Evolutionary conservation across 2,329 filamentous ascomycete species (phyloP).

Genomic region (Colletotrichum sp.): DNA sequence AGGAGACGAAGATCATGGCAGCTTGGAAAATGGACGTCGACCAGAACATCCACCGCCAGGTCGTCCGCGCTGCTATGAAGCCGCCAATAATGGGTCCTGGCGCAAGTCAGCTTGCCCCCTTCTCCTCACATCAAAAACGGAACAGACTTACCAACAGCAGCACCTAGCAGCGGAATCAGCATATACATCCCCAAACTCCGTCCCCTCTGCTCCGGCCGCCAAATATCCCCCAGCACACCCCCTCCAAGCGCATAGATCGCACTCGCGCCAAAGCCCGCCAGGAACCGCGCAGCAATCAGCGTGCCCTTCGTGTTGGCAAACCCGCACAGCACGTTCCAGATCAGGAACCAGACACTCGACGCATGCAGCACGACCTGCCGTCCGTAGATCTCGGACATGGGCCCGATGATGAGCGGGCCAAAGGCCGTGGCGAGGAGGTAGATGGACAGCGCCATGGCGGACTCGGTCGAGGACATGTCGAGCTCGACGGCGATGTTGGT

Average conservation of each 20-base stretch:
- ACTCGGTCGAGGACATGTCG: conserved; percentile 50
- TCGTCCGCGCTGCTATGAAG: background rate
- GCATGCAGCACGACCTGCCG: background rate
- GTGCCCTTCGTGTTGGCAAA: background rate
- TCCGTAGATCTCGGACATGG: background rate
- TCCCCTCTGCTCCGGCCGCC: background rate
- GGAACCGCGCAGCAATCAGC: background rate
- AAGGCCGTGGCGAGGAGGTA: conserved; percentile 35
- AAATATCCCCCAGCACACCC: background rate
- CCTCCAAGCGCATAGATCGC: background rate
- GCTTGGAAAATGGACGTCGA: background rate
- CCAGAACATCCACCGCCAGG: background rate
- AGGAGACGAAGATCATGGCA: background rate
- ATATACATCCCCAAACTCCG: background rate
- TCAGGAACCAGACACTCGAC: background rate
- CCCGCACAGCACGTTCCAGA: background rate
- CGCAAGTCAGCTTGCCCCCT: background rate
- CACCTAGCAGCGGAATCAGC: background rate
- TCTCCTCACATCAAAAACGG: background rate
- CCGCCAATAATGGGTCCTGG: background rate
- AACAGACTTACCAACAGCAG: background rate
- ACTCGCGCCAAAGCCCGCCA: background rate
- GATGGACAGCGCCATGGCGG: conserved; percentile 52
- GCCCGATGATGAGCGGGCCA: background rate
- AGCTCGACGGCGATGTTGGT: conserved; percentile 54